A percentile compares a stretch with the other conserved stretches of the same genome.
Conservation (phyloP, 768 basidiomycete genomes). For the Gymnopilus junonius region DNA sequence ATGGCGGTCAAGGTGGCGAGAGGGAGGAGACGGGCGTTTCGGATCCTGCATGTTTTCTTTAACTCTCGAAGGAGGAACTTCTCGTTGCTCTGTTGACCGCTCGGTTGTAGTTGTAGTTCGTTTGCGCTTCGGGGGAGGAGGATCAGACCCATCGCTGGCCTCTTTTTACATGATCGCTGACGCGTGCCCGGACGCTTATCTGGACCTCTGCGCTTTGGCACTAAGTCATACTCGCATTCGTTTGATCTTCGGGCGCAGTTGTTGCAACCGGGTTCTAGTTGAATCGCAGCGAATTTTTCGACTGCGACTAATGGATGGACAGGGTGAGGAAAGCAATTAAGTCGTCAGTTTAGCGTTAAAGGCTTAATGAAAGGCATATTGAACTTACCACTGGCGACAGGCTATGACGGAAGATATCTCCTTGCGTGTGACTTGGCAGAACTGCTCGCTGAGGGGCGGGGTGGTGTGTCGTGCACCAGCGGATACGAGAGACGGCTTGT, state of each 20-base stretch:
- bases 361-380: slow-evolving; percentile 42
- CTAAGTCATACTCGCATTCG: slow-evolving; percentile 78
- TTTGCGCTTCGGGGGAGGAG: slow-evolving; percentile 60
- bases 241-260: slow-evolving; percentile 82
- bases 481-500: slow-evolving; percentile 36
- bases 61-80: slow-evolving; percentile 34
- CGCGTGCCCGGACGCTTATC: slow-evolving; percentile 87
- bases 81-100: slow-evolving; percentile 36
- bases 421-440: slow-evolving; percentile 48
- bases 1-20: slow-evolving; percentile 17
- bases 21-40: slow-evolving; percentile 13
- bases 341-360: slow-evolving; percentile 41
- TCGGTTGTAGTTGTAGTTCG: slow-evolving; percentile 38
- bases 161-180: slow-evolving; percentile 85
- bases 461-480: slow-evolving; percentile 38
- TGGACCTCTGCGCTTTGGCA: slow-evolving; percentile 82
- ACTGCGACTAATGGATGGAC: slow-evolving; percentile 60
- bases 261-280: slow-evolving; percentile 76
- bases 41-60: slow-evolving; percentile 42
- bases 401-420: slow-evolving; percentile 76
- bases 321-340: slow-evolving; percentile 36
- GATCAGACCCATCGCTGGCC: slow-evolving; percentile 58
- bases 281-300: slow-evolving; percentile 90
- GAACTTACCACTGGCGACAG: slow-evolving; percentile 79
- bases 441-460: slow-evolving; percentile 31